Conservation (phyloP, 1,139 yeast species). For the Pneumocystis canis region DNA sequence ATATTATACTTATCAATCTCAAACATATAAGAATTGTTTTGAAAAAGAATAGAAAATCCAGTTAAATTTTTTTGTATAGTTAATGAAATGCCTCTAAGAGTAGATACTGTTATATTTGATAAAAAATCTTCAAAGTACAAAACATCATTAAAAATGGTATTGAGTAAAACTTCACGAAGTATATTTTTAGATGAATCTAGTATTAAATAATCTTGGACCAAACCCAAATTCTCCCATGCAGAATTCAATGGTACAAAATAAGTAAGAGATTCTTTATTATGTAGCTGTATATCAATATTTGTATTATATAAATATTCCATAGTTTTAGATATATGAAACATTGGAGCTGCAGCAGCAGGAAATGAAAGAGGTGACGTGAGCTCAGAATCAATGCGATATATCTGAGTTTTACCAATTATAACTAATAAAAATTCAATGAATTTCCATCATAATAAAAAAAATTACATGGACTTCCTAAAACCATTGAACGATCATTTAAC, state of each 20-base stretch:
- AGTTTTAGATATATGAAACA: neutral
- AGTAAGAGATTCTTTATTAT: neutral
- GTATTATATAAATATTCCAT: neutral
- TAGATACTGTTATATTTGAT: neutral
- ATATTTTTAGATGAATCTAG: neutral
- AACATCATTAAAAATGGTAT: neutral
- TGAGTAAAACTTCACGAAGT: neutral
- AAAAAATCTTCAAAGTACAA: neutral
- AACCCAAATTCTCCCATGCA: neutral
- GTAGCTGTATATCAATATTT: neutral
- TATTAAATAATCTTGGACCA: neutral
- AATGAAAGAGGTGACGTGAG: neutral
- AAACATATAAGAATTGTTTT: neutral
- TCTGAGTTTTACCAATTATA: neutral
- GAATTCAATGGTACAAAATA: neutral
- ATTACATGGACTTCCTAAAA: neutral
- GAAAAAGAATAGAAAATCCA: neutral
- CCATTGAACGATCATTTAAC: neutral
- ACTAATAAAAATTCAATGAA: neutral
- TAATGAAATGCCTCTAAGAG: neutral
- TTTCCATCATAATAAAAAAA: neutral
- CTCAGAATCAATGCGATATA: neutral
- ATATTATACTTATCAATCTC: neutral
- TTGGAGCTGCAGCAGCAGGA: neutral
- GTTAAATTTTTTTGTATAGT: neutral